Evolutionary conservation across 202 grass and related monocot genomes (phyloP), one percentile per base, ranked within the genome.

Genomic region (Schoenoplectus tabernaemontani): DNA sequence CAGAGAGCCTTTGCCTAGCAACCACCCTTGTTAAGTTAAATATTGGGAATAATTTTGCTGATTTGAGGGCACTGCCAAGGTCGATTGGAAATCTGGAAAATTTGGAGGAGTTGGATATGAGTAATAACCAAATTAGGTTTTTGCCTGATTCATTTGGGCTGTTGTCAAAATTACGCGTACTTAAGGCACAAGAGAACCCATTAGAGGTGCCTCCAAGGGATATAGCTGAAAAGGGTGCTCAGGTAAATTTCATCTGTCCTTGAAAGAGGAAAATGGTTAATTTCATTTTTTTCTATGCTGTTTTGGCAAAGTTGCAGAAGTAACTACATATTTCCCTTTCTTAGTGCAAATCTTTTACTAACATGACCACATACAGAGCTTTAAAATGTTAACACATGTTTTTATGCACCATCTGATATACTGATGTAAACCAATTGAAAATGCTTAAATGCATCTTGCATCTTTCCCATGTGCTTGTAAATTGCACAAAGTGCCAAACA

Each of bases 1-100:
- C 96, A 24, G 96, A 99, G 64, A 99, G 88, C 83, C 87, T 99
- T 12, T 99, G 90, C 81, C 89, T 99, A 72, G 92, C 83, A 12
- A 99, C 92, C 36, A 88, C 91, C 82, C 92, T 99, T 70, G 63
- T 99, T 72, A 99, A 96, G 59, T 87, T 99, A 59, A 93, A 93
- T 59, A 78, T 96, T 13, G 90, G 88, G 33, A 96, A 95, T 82
- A 99, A 99, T 86, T 99, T 99, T 58, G 87, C 96, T 19, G 88
- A 99, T 88, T 38, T 99, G 76, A 84, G 81, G 86, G 88, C 39
- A 71, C 81, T 99, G 46, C 96, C 96, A 37, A 90, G 89, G 54
- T 89, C 91, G 32, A 96, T 99, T 77, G 96, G 96, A 62, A 99
- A 99, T 83, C 87, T 99, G 79, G 96, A 99, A 78, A 92, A 95